phyloP scores from a whole-genome alignment of 2,329 filamentous ascomycete species.

The Neonectria magnoliae region DNA sequence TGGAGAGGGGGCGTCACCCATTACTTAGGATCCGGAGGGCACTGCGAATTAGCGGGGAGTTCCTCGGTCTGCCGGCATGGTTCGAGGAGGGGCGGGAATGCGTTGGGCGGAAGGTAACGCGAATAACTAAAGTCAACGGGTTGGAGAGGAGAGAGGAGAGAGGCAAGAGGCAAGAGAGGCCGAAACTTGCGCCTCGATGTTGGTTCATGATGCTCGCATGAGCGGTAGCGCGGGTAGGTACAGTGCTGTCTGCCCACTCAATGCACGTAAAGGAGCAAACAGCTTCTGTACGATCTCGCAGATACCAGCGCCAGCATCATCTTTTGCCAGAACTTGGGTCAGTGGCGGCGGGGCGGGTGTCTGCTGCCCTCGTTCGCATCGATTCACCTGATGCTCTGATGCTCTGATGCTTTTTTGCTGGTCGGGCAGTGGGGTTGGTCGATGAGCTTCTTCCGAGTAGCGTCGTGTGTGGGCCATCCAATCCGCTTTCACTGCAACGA shows the following conservation, averaged over 20 bases:
- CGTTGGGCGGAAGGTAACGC: slow-evolving; percentile 27
- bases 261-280: not conserved
- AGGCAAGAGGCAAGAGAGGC: not conserved
- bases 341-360: slow-evolving; percentile 23
- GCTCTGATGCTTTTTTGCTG: slow-evolving; percentile 35
- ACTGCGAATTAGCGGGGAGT: slow-evolving; percentile 8
- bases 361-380: slow-evolving; percentile 17
- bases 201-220: not conserved
- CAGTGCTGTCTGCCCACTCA: not conserved
- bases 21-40: not conserved
- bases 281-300: not conserved
- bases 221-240: not conserved
- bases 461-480: slow-evolving; percentile 40
- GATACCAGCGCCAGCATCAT: not conserved
- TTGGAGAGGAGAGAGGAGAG: slow-evolving; percentile 9
- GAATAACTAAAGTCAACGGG: slow-evolving; percentile 7
- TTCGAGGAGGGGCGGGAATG: slow-evolving; percentile 15
- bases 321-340: slow-evolving; percentile 7
- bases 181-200: not conserved
- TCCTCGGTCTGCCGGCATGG: slow-evolving; percentile 19
- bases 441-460: slow-evolving; percentile 40
- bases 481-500: slow-evolving; percentile 44
- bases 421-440: slow-evolving; percentile 36
- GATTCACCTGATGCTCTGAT: slow-evolving; percentile 42
- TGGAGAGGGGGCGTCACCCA: not conserved